Conservation (phyloP, 768 basidiomycete genomes). For the Leucosporidium creatinivorum region DNA sequence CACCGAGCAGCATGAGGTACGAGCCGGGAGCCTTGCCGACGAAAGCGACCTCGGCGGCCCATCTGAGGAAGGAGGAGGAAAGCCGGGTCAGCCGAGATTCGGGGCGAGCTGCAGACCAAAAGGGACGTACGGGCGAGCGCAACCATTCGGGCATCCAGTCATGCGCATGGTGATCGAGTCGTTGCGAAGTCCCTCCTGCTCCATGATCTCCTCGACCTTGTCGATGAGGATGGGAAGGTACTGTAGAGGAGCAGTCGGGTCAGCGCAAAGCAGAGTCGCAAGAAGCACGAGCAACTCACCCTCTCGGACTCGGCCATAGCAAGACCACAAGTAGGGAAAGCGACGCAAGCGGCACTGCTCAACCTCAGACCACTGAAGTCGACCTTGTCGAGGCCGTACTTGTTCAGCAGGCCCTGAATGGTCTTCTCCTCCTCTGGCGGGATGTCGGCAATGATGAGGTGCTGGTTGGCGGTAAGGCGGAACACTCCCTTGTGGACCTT, state of each 20-base stretch:
- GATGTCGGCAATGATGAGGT: slow-evolving; percentile 79
- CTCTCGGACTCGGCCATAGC: slow-evolving; percentile 75
- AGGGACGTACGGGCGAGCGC: slow-evolving; percentile 21
- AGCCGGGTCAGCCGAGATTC: neutral
- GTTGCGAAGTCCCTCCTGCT: slow-evolving; percentile 83
- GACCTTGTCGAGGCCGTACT: slow-evolving; percentile 86
- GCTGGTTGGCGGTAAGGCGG: slow-evolving; percentile 91
- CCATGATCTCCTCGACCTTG: slow-evolving; percentile 91
- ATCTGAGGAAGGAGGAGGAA: slow-evolving; percentile 45
- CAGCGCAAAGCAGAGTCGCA: no score
- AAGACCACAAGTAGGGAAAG: slow-evolving; percentile 67
- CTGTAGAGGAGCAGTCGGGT: no score
- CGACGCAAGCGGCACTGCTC: slow-evolving; percentile 90
- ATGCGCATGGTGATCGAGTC: slow-evolving; percentile 97
- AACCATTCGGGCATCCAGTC: slow-evolving; percentile 69
- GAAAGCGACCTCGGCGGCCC: slow-evolving; percentile 85
- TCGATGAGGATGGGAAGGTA: slow-evolving; percentile 87
- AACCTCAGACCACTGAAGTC: slow-evolving; percentile 68
- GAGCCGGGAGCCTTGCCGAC: slow-evolving; percentile 90
- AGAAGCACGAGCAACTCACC: slow-evolving; percentile 42
- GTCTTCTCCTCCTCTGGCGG: slow-evolving; percentile 59
- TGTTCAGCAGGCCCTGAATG: slow-evolving; percentile 69
- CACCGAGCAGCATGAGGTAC: slow-evolving; percentile 91
- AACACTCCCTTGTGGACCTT: slow-evolving; percentile 89
- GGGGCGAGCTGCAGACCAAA: neutral